Percentiles rank a stretch among this genome's conserved stretches.
Conservation (phyloP, 192 early-diverging fungal species). For the Kickxella alabastrina region DNA sequence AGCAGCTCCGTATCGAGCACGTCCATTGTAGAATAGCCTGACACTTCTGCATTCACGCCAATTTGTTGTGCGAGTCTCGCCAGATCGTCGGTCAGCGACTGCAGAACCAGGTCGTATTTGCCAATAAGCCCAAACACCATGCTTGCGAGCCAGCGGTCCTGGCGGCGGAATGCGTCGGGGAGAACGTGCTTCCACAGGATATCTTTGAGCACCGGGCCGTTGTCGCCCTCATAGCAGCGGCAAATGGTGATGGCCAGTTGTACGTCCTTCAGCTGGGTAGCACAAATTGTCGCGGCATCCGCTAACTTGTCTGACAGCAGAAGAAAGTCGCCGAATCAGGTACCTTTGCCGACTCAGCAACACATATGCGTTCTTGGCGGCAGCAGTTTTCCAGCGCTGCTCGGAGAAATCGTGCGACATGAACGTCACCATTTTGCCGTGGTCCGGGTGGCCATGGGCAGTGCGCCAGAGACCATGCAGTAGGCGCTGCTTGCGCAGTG, state of each 20-base stretch:
- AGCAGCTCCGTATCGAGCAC: slow-evolving; percentile 45
- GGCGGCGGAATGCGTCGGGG: slow-evolving; percentile 30
- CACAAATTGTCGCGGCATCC: slow-evolving; percentile 90
- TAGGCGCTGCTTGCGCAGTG: slow-evolving; percentile 85
- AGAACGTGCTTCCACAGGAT: slow-evolving; percentile 38
- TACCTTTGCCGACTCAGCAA: slow-evolving; percentile 91
- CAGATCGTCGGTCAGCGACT: slow-evolving; percentile 38
- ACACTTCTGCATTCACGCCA: slow-evolving; percentile 19
- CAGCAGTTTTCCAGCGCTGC: slow-evolving; percentile 87
- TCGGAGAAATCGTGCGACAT: slow-evolving; percentile 89
- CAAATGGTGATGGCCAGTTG: slow-evolving; percentile 92
- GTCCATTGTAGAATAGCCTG: slow-evolving; percentile 33
- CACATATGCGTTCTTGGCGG: slow-evolving; percentile 98
- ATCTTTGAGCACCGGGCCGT: slow-evolving; percentile 40
- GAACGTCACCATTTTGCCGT: slow-evolving; percentile 84
- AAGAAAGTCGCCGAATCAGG: slow-evolving; percentile 96
- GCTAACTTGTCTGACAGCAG: slow-evolving; percentile 79
- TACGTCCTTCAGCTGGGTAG: slow-evolving; percentile 86
- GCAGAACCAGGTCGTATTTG: slow-evolving; percentile 40
- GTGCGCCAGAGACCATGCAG: slow-evolving; percentile 88
- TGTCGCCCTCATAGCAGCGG: slow-evolving; percentile 83
- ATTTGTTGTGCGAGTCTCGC: slow-evolving; percentile 26
- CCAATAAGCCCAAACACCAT: slow-evolving; percentile 39
- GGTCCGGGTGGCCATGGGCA: slow-evolving; percentile 77
- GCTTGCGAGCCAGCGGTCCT: slow-evolving; percentile 47